These are phyloP conservation scores for Exophiala viscosa DNA, from an alignment of 2,329 filamentous ascomycete species.

Conservation along the genomic window DNA sequence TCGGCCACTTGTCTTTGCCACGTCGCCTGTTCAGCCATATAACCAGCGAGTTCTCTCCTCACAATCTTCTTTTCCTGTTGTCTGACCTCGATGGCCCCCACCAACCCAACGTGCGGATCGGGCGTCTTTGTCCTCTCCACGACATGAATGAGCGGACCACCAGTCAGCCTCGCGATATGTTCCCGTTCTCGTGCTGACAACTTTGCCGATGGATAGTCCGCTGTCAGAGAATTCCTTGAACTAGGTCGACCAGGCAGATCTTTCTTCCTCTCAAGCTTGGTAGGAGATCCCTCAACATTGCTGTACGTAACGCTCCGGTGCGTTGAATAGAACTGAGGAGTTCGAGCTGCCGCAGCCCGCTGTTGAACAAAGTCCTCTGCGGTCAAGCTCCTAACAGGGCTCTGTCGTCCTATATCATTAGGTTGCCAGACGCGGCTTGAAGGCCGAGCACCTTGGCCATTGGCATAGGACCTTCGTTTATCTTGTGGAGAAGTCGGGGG, in stretches of 20 bases:
- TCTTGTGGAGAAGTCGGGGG: conserved; percentile 8
- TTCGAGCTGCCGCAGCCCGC: conserved; percentile 57
- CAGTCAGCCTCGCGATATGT: conserved; percentile 77
- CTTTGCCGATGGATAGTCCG: conserved; percentile 50
- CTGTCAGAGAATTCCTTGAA: conserved; percentile 33
- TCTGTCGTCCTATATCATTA: conserved; percentile 48
- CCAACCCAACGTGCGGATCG: conserved; percentile 57
- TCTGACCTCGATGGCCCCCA: conserved; percentile 74
- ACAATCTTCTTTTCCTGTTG: conserved; percentile 73
- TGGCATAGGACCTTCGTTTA: conserved; percentile 8
- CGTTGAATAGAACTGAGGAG: conserved; percentile 38
- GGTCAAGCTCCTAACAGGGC: conserved; percentile 57
- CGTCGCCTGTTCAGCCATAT: conserved; percentile 70
- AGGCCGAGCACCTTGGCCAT: conserved; percentile 13
- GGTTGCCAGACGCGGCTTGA: conserved; percentile 76
- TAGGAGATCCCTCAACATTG: conserved; percentile 24
- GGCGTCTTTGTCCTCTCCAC: conserved; percentile 51
- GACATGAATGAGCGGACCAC: conserved; percentile 69
- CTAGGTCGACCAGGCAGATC: conserved; percentile 32
- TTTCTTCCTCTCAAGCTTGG: conserved; percentile 22
- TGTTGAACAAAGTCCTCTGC: conserved; percentile 82
- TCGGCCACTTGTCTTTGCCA: conserved; percentile 57
- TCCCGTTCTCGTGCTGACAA: conserved; percentile 87
- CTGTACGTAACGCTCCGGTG: conserved; percentile 37
- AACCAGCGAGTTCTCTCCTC: conserved; percentile 65